phyloP scores from a whole-genome alignment of 2,329 filamentous ascomycete genomes.

The Monosporascus sp. region DNA sequence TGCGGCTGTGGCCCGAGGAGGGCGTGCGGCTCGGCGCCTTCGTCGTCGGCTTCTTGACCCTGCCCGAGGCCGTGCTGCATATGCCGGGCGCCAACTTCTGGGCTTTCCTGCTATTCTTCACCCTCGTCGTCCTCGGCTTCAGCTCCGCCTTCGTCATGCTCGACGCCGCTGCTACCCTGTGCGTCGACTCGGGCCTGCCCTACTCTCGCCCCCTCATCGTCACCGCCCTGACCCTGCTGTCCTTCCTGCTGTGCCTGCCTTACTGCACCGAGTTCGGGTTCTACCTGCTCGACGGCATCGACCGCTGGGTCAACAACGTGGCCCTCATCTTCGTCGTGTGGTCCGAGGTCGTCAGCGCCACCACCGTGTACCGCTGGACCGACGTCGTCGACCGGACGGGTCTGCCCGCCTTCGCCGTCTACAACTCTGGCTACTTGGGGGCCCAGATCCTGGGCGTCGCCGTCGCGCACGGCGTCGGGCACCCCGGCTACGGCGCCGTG shows the following conservation, averaged over 20 bases:
- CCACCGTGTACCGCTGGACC: slow-evolving; percentile 48
- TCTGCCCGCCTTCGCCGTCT: slow-evolving; percentile 35
- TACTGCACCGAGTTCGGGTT: slow-evolving; percentile 56
- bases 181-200: slow-evolving; percentile 48
- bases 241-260: slow-evolving; percentile 49
- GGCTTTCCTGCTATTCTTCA: slow-evolving; percentile 55
- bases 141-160: slow-evolving; percentile 57
- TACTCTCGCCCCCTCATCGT: slow-evolving; percentile 43
- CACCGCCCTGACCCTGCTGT: slow-evolving; percentile 42
- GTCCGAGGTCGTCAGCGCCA: slow-evolving; percentile 47
- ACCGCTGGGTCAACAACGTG: slow-evolving; percentile 52
- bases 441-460: slow-evolving; percentile 47
- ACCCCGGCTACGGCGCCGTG: slow-evolving; percentile 41
- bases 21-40: slow-evolving; percentile 46
- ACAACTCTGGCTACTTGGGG: slow-evolving; percentile 49
- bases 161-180: slow-evolving; percentile 49
- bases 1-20: slow-evolving; percentile 31
- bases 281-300: slow-evolving; percentile 49
- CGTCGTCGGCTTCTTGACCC: slow-evolving; percentile 53
- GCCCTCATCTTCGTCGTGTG: slow-evolving; percentile 51
- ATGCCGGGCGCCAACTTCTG: slow-evolving; percentile 55
- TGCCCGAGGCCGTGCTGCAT: slow-evolving; percentile 50
- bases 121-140: slow-evolving; percentile 52
- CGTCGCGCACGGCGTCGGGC: slow-evolving; percentile 39
- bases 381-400: slow-evolving; percentile 42